Conservation (phyloP, 768 basidiomycete genomes). For the Calvatia gigantea region DNA sequence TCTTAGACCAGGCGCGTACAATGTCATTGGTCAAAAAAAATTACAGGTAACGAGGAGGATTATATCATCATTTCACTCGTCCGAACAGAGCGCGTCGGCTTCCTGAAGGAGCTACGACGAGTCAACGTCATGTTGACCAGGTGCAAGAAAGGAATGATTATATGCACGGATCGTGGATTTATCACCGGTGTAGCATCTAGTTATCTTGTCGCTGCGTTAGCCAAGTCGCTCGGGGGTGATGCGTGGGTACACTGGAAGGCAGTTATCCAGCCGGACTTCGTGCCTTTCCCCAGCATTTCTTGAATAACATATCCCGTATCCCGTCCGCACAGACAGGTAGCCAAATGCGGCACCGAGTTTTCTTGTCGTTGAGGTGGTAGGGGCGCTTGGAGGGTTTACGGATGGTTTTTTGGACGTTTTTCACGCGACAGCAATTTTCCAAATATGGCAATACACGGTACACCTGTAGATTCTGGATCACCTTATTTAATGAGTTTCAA, state of each 20-base stretch:
- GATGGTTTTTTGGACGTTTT: too few species aligned
- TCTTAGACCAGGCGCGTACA: too few species aligned
- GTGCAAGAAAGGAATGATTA: constrained; percentile 66
- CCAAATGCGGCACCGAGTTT: too few species aligned
- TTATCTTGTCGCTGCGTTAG: constrained; percentile 31
- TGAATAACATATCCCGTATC: too few species aligned
- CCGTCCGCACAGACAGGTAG: too few species aligned
- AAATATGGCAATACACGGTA: background rate
- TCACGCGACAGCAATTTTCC: too few species aligned
- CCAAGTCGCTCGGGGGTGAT: constrained; percentile 17
- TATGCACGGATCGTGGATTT: constrained; percentile 54
- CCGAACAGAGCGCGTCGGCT: constrained; percentile 35
- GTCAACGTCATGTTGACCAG: constrained; percentile 77
- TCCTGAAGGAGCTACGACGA: constrained; percentile 53
- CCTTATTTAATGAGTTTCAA: background rate
- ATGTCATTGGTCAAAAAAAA: background rate
- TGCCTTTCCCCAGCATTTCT: constrained; percentile 7
- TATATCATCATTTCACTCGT: constrained; percentile 18
- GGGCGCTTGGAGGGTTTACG: too few species aligned
- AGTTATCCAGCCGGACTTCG: constrained; percentile 6
- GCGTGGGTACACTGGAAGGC: constrained; percentile 16
- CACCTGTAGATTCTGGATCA: background rate
- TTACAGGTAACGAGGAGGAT: constrained; percentile 75
- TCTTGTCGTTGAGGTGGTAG: too few species aligned
- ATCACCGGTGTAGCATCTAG: constrained; percentile 32